Evolutionary conservation across 225 moss, liverwort and hornwort genomes (phyloP).

Genomic region (Physcomitrium patens): DNA sequence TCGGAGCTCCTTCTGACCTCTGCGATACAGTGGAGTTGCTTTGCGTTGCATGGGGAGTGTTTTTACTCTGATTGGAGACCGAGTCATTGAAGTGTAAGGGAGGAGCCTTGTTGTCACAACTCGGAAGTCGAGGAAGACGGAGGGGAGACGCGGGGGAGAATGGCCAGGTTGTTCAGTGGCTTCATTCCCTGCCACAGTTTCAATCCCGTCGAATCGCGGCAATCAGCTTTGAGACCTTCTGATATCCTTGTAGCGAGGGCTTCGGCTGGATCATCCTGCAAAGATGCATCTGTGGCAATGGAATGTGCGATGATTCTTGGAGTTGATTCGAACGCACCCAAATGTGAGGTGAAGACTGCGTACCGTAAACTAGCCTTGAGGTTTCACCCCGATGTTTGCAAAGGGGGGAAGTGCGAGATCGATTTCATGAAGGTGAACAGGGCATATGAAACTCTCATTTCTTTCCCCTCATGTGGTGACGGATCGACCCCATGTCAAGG

Average conservation of each 20-base stretch:
- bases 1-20: neutral
- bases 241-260: slow-evolving; percentile 22
- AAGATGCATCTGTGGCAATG: slow-evolving; percentile 11
- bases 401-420: slow-evolving; percentile 30
- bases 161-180: slow-evolving; percentile 23
- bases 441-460: slow-evolving; percentile 54
- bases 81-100: neutral
- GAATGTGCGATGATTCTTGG: slow-evolving; percentile 47
- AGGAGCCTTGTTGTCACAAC: neutral
- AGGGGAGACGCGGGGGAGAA: neutral
- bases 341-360: slow-evolving; percentile 50
- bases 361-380: slow-evolving; percentile 58
- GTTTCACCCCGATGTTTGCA: slow-evolving; percentile 58
- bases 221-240: slow-evolving; percentile 3
- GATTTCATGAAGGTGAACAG: slow-evolving; percentile 50
- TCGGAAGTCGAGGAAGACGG: neutral
- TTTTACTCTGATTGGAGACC: neutral
- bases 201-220: neutral
- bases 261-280: slow-evolving; percentile 20
- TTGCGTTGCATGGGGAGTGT: neutral
- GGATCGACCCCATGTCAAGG: neutral
- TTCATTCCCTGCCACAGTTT: slow-evolving; percentile 18
- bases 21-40: neutral
- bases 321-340: slow-evolving; percentile 46
- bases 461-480: neutral